Evolutionary conservation across 2,329 filamentous ascomycete species (phyloP), one percentile per base, ranked within the genome.

Genomic region (Ascocoryne sarcoides): DNA sequence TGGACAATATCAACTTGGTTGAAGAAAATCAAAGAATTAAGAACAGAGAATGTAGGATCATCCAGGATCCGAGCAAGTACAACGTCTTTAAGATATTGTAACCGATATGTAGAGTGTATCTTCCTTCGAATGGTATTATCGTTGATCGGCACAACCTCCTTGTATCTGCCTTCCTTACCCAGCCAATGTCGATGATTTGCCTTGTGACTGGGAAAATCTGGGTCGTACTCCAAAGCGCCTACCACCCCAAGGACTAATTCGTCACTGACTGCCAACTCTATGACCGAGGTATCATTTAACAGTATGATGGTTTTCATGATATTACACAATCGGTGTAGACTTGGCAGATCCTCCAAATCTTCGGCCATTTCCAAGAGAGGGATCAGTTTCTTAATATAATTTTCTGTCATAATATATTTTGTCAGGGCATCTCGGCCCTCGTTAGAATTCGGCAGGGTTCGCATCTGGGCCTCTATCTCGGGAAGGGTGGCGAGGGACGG

Each of bases 61-160:
- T 98, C 92, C 46, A 98, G 73, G 48, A 98, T 96, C 47, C 92
- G 79, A 20, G 92, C 92, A 32, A 98, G 74, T 1, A 96, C 90
- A n/a, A 98, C 92, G 56, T 98, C 92, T 62, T 96, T 98, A 40
- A 98, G 73, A 60, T 98, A 98, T 58, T 95, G 89, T 23, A 98
- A 68, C 29, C 92, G 84, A 66, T 95, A 95, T 1, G 92, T 96
- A 61, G 89, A 87, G 58, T 95, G 89, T 29, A 98, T 96, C 68
- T 96, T 96, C 54, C 77, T 81, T 51, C 82, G 79, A 48, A 95
- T 85, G 37, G 75, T 66, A 4, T 80, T 73, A 53, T 95, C 86
- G 53, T 89, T 82, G 52, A 98, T 95, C 39, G 77, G 82, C 14
- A 98, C 89, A 10, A 98, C 92, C 67, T 98, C 90, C 63, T 95